phyloP scores from a whole-genome alignment of 2,329 filamentous ascomycete genomes.

The Alternaria ethzedia region DNA sequence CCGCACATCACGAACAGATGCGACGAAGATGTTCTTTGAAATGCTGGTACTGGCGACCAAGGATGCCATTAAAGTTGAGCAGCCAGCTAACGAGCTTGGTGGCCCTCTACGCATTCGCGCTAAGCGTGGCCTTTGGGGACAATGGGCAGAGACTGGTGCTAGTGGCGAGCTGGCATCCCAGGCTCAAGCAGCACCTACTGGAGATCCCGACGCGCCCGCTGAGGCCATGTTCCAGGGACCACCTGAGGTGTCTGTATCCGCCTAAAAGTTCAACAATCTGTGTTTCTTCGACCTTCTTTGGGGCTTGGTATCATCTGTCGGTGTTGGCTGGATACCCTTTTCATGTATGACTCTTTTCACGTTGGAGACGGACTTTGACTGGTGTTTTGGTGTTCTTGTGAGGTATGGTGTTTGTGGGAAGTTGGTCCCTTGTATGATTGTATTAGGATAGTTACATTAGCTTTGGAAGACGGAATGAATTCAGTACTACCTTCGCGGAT shows the following conservation, averaged over 20 bases:
- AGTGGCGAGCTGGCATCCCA: constrained; percentile 36
- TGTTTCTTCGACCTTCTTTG: constrained; percentile 11
- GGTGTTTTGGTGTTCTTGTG: constrained; percentile 26
- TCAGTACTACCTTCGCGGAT: neutral
- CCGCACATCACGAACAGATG: constrained; percentile 82
- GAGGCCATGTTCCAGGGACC: constrained; percentile 29
- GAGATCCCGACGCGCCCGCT: constrained; percentile 25
- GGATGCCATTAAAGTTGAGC: constrained; percentile 96
- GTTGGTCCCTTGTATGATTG: constrained; percentile 4
- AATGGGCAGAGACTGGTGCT: constrained; percentile 78
- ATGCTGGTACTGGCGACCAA: constrained; percentile 94
- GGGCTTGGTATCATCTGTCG: constrained; percentile 26
- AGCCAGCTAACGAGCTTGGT: constrained; percentile 73
- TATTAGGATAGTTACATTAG: constrained; percentile 21
- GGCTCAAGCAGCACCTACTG: constrained; percentile 22
- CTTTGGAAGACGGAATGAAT: constrained; percentile 3
- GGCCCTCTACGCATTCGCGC: constrained; percentile 82
- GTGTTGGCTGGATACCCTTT: constrained; percentile 46
- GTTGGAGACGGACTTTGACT: constrained; percentile 13
- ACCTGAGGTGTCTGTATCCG: constrained; percentile 28
- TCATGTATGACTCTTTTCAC: constrained; percentile 22
- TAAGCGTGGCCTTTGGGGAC: constrained; percentile 95
- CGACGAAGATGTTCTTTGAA: constrained; percentile 99
- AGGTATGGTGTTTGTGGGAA: constrained; percentile 6
- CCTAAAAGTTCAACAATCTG: constrained; percentile 22